Evolutionary conservation across 1,139 yeast species (phyloP).

Genomic region (Zygosaccharomyces sapae): DNA sequence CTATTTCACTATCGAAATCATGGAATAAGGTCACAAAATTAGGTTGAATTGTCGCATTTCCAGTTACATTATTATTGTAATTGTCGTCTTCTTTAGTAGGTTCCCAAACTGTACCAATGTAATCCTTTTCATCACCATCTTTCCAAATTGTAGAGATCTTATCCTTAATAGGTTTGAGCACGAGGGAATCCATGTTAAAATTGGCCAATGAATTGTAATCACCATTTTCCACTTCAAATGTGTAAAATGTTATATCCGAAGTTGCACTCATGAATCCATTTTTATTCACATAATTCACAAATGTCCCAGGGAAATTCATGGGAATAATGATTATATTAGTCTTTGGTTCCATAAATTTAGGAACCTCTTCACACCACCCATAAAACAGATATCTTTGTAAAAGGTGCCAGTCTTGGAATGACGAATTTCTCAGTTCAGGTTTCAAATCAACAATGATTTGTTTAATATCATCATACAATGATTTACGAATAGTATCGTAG

Average conservation of each 20-base stretch:
- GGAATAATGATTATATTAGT: slow-evolving; percentile 22
- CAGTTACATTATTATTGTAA: background rate
- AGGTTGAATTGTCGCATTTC: slow-evolving; percentile 4
- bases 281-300: slow-evolving; percentile 10
- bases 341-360: slow-evolving; percentile 16
- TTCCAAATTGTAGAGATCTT: slow-evolving; percentile 21
- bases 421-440: slow-evolving; percentile 12
- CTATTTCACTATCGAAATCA: too few relatives aligned
- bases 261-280: slow-evolving; percentile 18
- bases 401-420: slow-evolving; percentile 16
- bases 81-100: background rate
- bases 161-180: slow-evolving; percentile 10
- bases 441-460: slow-evolving; percentile 13
- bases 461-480: slow-evolving; percentile 17
- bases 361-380: slow-evolving; percentile 12
- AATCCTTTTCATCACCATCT: slow-evolving; percentile 13
- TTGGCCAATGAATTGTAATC: slow-evolving; percentile 5
- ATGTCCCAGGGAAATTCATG: slow-evolving; percentile 19
- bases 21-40: slow-evolving; percentile 15
- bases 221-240: slow-evolving; percentile 13
- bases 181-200: slow-evolving; percentile 10
- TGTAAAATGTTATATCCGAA: slow-evolving; percentile 16
- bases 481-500: slow-evolving; percentile 13
- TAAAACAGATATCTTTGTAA: slow-evolving; percentile 19
- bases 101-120: slow-evolving; percentile 11